Conservation (phyloP, 2,329 filamentous ascomycete genomes). For the Chaetomiaceae sp. region DNA sequence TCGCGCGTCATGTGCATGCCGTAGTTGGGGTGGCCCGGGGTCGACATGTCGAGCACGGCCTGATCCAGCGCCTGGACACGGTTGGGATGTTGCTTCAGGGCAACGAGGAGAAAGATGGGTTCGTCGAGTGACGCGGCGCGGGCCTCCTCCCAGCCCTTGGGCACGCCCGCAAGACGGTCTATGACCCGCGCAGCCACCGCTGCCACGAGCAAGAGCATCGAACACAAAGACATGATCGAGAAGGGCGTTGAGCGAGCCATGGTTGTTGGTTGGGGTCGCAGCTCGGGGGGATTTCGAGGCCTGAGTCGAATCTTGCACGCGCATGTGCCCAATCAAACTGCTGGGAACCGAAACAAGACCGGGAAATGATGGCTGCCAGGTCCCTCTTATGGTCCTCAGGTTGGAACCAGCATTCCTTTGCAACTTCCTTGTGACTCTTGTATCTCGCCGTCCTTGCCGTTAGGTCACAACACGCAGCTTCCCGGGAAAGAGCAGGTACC, state of each 20-base stretch:
- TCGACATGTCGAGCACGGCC: slow-evolving; percentile 56
- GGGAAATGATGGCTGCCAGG: too few species aligned
- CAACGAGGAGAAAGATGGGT: slow-evolving; percentile 43
- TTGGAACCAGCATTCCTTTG: background rate
- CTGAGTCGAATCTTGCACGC: too few species aligned
- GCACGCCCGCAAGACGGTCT: slow-evolving; percentile 34
- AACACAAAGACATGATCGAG: slow-evolving; percentile 19
- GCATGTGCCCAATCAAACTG: too few species aligned
- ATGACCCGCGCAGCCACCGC: slow-evolving; percentile 32
- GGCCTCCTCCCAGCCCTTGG: slow-evolving; percentile 36
- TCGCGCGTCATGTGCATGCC: slow-evolving; percentile 59
- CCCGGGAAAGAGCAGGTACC: too few species aligned
- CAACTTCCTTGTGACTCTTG: background rate
- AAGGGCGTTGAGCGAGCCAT: slow-evolving; percentile 1
- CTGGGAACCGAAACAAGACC: too few species aligned
- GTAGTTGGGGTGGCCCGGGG: slow-evolving; percentile 53
- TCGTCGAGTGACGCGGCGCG: slow-evolving; percentile 35
- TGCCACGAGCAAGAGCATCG: slow-evolving; percentile 22
- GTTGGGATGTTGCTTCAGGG: slow-evolving; percentile 44
- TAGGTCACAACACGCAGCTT: background rate
- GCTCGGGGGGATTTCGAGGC: too few species aligned
- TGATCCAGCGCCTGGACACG: slow-evolving; percentile 46
- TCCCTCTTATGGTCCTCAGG: too few species aligned
- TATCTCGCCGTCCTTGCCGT: background rate
- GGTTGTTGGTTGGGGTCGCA: background rate